phyloP scores from a whole-genome alignment of 441 rosid species.

The Populus hybrid region DNA sequence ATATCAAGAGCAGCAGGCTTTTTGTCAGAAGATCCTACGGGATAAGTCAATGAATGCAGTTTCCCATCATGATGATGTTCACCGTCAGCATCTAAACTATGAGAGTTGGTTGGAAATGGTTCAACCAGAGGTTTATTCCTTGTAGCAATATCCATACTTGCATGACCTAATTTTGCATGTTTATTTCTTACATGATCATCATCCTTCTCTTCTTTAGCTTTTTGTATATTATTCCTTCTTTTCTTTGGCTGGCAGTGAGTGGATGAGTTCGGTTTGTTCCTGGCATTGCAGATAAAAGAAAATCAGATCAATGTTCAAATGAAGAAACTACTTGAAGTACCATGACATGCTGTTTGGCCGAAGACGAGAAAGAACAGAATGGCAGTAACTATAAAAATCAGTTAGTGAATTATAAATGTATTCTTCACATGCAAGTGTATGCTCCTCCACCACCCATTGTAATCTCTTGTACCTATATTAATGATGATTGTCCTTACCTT shows the following conservation, averaged over 20 bases:
- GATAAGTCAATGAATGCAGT: conserved; percentile 36
- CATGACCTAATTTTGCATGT: conserved; percentile 36
- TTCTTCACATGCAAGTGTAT: too few species aligned
- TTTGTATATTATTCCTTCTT: conserved; percentile 44
- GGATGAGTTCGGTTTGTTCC: too few species aligned
- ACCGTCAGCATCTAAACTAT: conserved; percentile 25
- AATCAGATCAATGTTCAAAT: too few species aligned
- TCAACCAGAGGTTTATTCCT: conserved; percentile 28
- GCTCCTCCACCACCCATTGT: too few species aligned
- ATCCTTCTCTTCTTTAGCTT: conserved; percentile 34
- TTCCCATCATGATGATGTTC: conserved; percentile 32
- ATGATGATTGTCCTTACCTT: too few species aligned
- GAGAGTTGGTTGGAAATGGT: conserved; percentile 23
- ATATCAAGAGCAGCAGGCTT: conserved; percentile 41
- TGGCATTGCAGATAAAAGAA: too few species aligned
- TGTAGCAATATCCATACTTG: conserved; percentile 33
- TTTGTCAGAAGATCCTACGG: conserved; percentile 43
- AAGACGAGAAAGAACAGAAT: too few species aligned
- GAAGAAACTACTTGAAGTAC: too few species aligned
- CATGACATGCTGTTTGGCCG: too few species aligned
- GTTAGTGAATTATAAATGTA: too few species aligned
- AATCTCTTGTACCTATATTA: too few species aligned
- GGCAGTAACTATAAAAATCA: too few species aligned
- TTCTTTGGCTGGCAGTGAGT: conserved; percentile 44
- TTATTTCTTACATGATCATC: conserved; percentile 40